Conservation (phyloP, 148 eudicot genomes). For the Bassia scoparia region DNA sequence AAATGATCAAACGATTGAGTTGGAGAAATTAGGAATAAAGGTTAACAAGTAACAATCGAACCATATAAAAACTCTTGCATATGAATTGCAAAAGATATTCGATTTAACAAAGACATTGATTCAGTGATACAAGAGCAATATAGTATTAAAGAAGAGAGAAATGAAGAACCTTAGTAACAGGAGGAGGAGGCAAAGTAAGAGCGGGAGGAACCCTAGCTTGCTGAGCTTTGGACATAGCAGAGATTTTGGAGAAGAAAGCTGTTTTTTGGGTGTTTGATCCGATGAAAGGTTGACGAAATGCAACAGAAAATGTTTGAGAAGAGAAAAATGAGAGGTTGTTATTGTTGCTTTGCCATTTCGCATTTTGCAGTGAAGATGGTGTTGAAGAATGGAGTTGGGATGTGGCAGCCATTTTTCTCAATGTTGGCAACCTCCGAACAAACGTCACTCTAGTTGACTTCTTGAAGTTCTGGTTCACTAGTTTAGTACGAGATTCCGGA, state of each 20-base stretch:
- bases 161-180: conserved; percentile 38
- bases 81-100: not conserved
- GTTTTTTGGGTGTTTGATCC: not conserved
- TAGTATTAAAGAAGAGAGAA: not conserved
- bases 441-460: not conserved
- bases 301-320: not conserved
- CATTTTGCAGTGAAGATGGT: not conserved
- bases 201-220: conserved; percentile 58
- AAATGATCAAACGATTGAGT: not conserved
- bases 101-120: not conserved
- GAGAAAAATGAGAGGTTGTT: conserved; percentile 4
- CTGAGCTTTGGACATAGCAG: conserved; percentile 20
- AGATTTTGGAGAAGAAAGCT: not conserved
- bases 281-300: not conserved
- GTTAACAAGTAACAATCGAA: not conserved
- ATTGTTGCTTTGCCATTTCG: not conserved
- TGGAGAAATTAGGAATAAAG: not conserved
- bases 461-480: not conserved
- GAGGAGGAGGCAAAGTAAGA: conserved; percentile 36
- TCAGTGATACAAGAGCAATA: not conserved
- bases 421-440: not conserved
- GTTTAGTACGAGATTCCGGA: too few species aligned
- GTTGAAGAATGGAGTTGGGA: not conserved
- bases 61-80: not conserved
- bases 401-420: not conserved